These are phyloP conservation scores for Sambucus nigra DNA, from an alignment of 129 eudicot genomes.

Conservation along the genomic window DNA sequence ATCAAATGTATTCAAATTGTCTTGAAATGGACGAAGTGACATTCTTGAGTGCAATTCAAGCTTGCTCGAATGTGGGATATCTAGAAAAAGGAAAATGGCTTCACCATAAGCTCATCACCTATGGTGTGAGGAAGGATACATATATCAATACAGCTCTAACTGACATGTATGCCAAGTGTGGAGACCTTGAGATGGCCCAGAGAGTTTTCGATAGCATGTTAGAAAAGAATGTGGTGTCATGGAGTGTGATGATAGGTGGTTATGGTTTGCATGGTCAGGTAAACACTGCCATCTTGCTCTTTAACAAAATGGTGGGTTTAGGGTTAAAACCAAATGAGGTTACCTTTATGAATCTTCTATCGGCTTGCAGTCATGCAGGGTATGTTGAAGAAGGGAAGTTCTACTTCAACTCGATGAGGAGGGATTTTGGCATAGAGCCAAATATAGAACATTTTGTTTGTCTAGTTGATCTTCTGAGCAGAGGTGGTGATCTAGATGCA, in stretches of 20 bases:
- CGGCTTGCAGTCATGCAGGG: conserved; percentile 86
- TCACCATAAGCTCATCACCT: conserved; percentile 52
- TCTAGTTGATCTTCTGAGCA: conserved; percentile 66
- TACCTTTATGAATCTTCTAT: conserved; percentile 59
- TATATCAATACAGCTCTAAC: conserved; percentile 54
- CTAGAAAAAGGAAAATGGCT: conserved; percentile 62
- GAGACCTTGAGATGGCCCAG: conserved; percentile 49
- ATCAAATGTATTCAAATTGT: conserved; percentile 29
- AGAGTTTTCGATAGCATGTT: conserved; percentile 46
- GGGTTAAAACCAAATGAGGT: conserved; percentile 51
- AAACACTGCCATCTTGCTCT: conserved; percentile 31
- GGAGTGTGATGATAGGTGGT: conserved; percentile 76
- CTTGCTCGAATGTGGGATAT: conserved; percentile 55
- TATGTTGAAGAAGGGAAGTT: conserved; percentile 58
- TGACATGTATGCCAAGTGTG: conserved; percentile 80
- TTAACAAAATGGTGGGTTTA: conserved; percentile 40
- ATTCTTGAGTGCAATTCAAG: conserved; percentile 56
- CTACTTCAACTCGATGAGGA: conserved; percentile 46
- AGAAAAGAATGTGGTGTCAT: conserved; percentile 47
- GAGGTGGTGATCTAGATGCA: conserved; percentile 56
- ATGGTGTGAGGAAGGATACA: conserved; percentile 27
- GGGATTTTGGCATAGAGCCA: conserved; percentile 43
- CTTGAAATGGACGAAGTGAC: conserved; percentile 65
- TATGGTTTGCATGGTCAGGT: conserved; percentile 65
- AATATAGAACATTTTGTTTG: conserved; percentile 56